Percentiles rank a stretch among this genome's conserved stretches.
phyloP scores from a whole-genome alignment of 805 yeast genomes.

The Brettanomyces sp. region DNA sequence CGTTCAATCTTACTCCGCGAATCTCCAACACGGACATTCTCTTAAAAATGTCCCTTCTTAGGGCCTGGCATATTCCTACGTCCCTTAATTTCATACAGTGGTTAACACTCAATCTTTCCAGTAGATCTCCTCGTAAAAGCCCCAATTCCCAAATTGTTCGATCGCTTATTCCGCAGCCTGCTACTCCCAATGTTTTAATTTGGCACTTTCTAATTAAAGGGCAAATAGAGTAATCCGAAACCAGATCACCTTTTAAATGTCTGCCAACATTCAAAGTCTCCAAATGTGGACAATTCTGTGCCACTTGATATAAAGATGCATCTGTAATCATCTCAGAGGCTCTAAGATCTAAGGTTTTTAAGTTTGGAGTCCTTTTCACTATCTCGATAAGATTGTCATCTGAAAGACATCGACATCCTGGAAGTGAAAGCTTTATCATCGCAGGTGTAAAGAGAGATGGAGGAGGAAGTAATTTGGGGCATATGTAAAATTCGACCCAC shows the following conservation, averaged over 20 bases:
- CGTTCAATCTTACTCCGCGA: slow-evolving; percentile 50
- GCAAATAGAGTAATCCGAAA: slow-evolving; percentile 62
- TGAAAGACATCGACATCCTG: slow-evolving; percentile 59
- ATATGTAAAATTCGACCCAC: slow-evolving; percentile 76
- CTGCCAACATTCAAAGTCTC: slow-evolving; percentile 71
- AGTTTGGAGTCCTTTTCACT: slow-evolving; percentile 44
- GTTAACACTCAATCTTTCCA: slow-evolving; percentile 67
- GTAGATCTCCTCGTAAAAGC: slow-evolving; percentile 28
- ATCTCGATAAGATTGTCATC: slow-evolving; percentile 50
- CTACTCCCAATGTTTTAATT: slow-evolving; percentile 69
- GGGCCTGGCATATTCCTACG: slow-evolving; percentile 22
- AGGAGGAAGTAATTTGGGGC: slow-evolving; percentile 62
- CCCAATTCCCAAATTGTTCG: slow-evolving; percentile 75
- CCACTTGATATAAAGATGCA: slow-evolving; percentile 61
- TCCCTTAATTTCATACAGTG: slow-evolving; percentile 42
- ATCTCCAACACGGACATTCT: slow-evolving; percentile 69
- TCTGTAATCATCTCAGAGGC: slow-evolving; percentile 79
- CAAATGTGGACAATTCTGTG: slow-evolving; percentile 48
- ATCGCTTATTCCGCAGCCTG: slow-evolving; percentile 81
- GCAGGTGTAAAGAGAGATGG: slow-evolving; percentile 30
- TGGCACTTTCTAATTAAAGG: slow-evolving; percentile 48
- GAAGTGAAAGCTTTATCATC: slow-evolving; percentile 45
- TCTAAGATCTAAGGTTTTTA: slow-evolving; percentile 63
- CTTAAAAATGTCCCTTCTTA: slow-evolving; percentile 40
- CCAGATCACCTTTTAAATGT: slow-evolving; percentile 52